Evolutionary conservation across 2,329 filamentous ascomycete genomes (phyloP).

Genomic region (Monilinia fructicola): DNA sequence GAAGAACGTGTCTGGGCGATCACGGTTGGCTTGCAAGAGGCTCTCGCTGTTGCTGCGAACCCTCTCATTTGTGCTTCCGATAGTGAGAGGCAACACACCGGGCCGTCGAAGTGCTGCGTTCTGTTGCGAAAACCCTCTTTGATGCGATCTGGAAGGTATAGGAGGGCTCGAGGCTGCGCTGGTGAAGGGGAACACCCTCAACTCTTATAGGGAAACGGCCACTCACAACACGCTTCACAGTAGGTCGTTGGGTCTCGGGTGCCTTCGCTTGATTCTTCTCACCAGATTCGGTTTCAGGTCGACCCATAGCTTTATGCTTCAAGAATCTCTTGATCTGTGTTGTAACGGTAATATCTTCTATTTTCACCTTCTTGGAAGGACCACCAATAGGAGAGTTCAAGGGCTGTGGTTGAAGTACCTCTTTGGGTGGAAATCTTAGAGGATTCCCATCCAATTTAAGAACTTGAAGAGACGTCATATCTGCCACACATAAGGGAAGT

Average conservation of each 20-base stretch:
- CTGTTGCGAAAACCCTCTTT: constrained; percentile 70
- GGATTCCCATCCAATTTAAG: constrained; percentile 89
- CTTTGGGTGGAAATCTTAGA: constrained; percentile 73
- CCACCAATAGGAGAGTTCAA: constrained; percentile 55
- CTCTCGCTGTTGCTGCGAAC: constrained; percentile 65
- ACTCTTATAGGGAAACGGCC: constrained; percentile 70
- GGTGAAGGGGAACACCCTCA: constrained; percentile 75
- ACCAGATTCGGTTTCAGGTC: constrained; percentile 55
- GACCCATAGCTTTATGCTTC: constrained; percentile 50
- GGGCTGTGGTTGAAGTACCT: constrained; percentile 61
- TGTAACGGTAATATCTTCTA: constrained; percentile 60
- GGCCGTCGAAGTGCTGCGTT: constrained; percentile 64
- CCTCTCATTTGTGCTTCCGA: constrained; percentile 68
- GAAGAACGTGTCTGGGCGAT: constrained; percentile 39
- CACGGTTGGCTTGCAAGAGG: constrained; percentile 49
- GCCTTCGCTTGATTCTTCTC: constrained; percentile 68
- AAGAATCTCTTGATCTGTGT: constrained; percentile 62
- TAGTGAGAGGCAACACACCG: constrained; percentile 67
- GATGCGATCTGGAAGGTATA: constrained; percentile 78
- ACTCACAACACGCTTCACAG: constrained; percentile 59
- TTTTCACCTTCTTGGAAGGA: constrained; percentile 57
- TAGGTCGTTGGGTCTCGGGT: constrained; percentile 72
- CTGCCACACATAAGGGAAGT: constrained; percentile 78
- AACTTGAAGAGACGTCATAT: constrained; percentile 86
- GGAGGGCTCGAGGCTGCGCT: constrained; percentile 67